Evolutionary conservation across 257 asterid genomes (phyloP).

Genomic region (Forsythia suspensa): DNA sequence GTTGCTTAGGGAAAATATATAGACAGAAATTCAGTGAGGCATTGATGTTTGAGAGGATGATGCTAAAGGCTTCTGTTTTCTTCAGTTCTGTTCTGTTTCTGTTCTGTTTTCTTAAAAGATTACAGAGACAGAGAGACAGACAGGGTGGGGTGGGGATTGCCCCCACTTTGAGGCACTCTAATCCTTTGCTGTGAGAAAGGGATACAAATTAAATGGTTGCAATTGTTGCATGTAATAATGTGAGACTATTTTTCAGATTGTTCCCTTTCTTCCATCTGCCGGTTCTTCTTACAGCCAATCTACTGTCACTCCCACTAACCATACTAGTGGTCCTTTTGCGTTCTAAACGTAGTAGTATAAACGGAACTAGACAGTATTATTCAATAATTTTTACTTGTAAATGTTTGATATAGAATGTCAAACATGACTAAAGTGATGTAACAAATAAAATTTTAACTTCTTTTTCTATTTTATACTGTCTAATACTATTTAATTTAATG

Average conservation of each 20-base stretch:
- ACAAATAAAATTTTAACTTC: no score
- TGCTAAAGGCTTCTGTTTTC: not conserved
- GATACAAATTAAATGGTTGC: conserved; percentile 6
- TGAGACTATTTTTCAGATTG: not conserved
- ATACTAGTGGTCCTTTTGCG: not conserved
- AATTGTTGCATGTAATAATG: not conserved
- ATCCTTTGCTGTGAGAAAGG: conserved; percentile 10
- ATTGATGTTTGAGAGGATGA: not conserved
- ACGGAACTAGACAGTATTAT: no score
- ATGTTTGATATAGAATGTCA: no score
- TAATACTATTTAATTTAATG: not conserved
- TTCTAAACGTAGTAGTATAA: not conserved
- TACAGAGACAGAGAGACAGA: not conserved
- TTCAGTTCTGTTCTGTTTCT: not conserved
- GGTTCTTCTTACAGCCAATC: not conserved
- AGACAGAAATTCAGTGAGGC: conserved; percentile 1
- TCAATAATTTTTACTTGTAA: no score
- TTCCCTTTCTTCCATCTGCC: conserved; percentile 13
- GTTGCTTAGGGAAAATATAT: not conserved
- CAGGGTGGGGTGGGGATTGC: not conserved
- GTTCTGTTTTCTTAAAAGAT: not conserved
- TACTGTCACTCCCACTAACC: not conserved
- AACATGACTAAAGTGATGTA: no score
- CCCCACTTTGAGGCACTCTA: conserved; percentile 8
- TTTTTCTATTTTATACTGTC: no score